A percentile compares a stretch with the other conserved stretches of the same genome.
These are phyloP conservation scores for Senecio squalidus DNA, from an alignment of 140 eudicot genomes.

Conservation along the genomic window DNA sequence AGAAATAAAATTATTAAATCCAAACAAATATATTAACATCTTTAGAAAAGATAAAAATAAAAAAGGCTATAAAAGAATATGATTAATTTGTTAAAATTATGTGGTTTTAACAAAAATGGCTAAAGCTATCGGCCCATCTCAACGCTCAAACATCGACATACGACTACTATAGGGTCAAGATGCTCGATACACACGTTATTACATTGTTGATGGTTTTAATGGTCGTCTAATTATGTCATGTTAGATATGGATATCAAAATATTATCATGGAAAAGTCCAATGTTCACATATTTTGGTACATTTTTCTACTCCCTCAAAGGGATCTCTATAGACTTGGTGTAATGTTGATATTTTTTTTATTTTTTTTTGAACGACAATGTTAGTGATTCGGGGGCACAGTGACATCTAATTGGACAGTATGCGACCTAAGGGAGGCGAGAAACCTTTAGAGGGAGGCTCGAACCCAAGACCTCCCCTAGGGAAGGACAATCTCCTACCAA, in stretches of 20 bases:
- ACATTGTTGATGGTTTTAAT: slow-evolving; percentile 32
- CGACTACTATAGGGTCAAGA: no score
- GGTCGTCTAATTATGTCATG: slow-evolving; percentile 33
- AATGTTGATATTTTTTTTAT: slow-evolving; percentile 30
- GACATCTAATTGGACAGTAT: no score
- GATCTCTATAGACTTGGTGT: slow-evolving; percentile 31
- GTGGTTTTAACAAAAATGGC: slow-evolving; percentile 20
- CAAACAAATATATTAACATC: no score
- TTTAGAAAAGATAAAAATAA: no score
- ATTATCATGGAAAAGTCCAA: slow-evolving; percentile 35
- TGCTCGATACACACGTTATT: slow-evolving; percentile 25
- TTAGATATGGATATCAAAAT: slow-evolving; percentile 47
- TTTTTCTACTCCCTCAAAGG: slow-evolving; percentile 33
- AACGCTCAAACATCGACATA: background rate
- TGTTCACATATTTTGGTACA: slow-evolving; percentile 45
- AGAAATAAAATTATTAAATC: no score
- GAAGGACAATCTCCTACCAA: no score
- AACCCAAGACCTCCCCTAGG: no score
- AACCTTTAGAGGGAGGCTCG: no score
- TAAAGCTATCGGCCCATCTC: slow-evolving; percentile 14
- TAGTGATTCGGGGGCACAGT: no score
- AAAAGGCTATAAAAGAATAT: no score
- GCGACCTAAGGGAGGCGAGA: no score
- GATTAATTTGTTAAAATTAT: background rate
- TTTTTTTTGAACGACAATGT: no score